Percentiles rank a stretch among this genome's conserved stretches.
These are phyloP conservation scores for Malassezia brasiliensis DNA, from an alignment of 1,284 basidiomycete genomes.

Conservation along the genomic window DNA sequence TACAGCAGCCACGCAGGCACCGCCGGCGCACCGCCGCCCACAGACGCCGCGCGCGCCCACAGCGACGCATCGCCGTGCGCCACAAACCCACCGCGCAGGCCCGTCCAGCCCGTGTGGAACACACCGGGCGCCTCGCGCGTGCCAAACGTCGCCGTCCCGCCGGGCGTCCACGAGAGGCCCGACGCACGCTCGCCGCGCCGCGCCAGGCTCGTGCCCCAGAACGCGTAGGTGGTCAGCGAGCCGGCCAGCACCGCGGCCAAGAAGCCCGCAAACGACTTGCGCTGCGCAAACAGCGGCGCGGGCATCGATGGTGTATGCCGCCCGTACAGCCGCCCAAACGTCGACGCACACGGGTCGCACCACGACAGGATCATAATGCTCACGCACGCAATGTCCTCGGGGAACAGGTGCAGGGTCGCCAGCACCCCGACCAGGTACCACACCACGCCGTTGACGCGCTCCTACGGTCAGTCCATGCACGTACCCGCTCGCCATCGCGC, in stretches of 20 bases:
- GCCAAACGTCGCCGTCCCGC: constrained; percentile 23
- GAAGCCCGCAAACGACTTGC: constrained; percentile 84
- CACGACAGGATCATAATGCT: constrained; percentile 61
- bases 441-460: constrained; percentile 61
- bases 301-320: constrained; percentile 66
- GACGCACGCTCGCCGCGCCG: constrained; percentile 23
- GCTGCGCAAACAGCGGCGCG: constrained; percentile 64
- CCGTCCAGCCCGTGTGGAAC: constrained; percentile 28
- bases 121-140: constrained; percentile 23
- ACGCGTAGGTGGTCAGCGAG: constrained; percentile 61
- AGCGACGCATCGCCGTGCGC: constrained; percentile 19
- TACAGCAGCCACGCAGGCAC: constrained; percentile 35
- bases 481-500: constrained; percentile 78
- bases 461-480: constrained; percentile 15
- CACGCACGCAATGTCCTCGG: constrained; percentile 44
- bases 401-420: constrained; percentile 60
- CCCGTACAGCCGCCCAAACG: constrained; percentile 77
- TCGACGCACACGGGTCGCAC: constrained; percentile 92
- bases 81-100: constrained; percentile 22
- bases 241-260: constrained; percentile 72
- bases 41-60: constrained; percentile 11
- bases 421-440: constrained; percentile 92
- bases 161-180: constrained; percentile 34
- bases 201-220: constrained; percentile 58
- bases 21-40: constrained; percentile 9